These are phyloP conservation scores for Xylaria castorea DNA, from an alignment of 495 filamentous ascomycete species.

Conservation along the genomic window DNA sequence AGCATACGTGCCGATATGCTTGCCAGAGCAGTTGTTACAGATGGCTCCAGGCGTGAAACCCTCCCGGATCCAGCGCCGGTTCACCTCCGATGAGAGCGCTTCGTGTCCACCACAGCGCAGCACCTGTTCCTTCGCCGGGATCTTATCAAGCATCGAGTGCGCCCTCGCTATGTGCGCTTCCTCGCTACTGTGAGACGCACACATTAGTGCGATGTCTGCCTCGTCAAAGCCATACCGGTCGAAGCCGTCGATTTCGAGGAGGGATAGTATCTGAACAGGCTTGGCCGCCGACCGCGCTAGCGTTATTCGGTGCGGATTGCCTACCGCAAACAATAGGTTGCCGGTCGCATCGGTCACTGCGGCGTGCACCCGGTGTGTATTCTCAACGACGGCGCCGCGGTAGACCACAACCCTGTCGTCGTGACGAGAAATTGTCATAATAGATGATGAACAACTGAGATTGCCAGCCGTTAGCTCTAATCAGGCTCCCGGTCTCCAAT, in stretches of 20 bases:
- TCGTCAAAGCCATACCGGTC: neutral
- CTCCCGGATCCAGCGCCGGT: neutral
- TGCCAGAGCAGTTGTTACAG: neutral
- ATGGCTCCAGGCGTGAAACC: neutral
- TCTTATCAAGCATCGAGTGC: neutral
- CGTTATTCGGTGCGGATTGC: neutral
- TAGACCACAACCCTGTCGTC: neutral
- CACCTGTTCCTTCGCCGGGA: neutral
- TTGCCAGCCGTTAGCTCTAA: neutral
- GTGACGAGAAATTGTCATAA: neutral
- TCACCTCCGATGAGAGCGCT: neutral
- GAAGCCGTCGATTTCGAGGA: neutral
- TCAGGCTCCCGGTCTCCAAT: neutral
- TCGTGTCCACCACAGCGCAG: neutral
- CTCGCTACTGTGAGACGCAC: no score
- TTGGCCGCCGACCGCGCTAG: neutral
- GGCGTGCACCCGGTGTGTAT: constrained; percentile 6
- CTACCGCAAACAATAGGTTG: neutral
- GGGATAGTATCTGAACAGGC: neutral
- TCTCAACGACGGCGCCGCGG: neutral
- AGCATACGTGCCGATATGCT: neutral
- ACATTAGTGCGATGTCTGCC: no score
- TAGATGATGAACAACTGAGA: neutral
- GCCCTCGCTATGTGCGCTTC: no score
- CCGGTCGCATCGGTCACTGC: neutral